phyloP scores from a whole-genome alignment of 306 rosid genomes.

The Rosa multiflora region DNA sequence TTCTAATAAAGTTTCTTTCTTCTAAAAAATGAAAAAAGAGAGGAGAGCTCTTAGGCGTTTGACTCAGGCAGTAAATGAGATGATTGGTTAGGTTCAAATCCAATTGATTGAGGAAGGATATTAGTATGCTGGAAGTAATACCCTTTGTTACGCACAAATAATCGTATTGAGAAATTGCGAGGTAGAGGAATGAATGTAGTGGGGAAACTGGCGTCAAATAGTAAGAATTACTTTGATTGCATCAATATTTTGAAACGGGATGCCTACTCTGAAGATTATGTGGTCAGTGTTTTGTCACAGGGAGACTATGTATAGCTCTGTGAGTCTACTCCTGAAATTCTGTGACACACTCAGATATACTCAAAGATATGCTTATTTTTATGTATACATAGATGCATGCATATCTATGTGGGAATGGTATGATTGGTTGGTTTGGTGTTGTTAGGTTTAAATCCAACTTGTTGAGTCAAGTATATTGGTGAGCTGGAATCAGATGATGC shows the following conservation, averaged over 20 bases:
- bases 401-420: too few species aligned
- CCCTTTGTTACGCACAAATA: not conserved
- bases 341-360: too few species aligned
- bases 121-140: not conserved
- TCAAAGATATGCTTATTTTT: too few species aligned
- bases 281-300: not conserved
- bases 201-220: not conserved
- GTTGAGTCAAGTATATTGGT: too few species aligned
- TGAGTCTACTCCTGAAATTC: not conserved
- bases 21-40: too few species aligned
- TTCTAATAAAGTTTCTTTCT: not conserved
- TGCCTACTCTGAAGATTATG: not conserved
- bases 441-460: too few species aligned
- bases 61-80: not conserved
- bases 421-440: too few species aligned
- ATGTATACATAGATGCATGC: too few species aligned
- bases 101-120: not conserved
- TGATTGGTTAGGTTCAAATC: constrained; percentile 1
- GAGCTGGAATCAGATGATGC: too few species aligned
- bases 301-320: not conserved
- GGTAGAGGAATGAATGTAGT: not conserved
- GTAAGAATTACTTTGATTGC: not conserved
- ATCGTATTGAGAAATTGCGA: not conserved
- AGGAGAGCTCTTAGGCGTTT: not conserved
- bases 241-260: not conserved